These are phyloP conservation scores for Exutisphaerella laricina DNA, from an alignment of 2,329 filamentous ascomycete species.

Conservation along the genomic window DNA sequence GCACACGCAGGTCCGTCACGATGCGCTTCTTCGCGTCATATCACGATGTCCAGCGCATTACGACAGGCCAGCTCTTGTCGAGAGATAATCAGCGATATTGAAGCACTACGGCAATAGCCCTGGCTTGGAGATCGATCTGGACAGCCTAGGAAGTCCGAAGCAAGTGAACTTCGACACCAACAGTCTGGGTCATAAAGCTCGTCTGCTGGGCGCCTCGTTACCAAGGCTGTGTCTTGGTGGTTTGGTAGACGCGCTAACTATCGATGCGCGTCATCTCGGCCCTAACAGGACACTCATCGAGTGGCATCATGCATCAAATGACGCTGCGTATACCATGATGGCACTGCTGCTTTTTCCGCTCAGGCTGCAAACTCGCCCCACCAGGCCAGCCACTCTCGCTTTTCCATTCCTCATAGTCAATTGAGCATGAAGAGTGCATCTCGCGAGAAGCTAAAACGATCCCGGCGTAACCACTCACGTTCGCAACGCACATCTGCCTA, in stretches of 20 bases:
- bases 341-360: conserved; percentile 21
- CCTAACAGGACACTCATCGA: conserved; percentile 42
- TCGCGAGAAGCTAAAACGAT: no score
- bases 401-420: no score
- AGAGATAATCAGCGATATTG: conserved; percentile 59
- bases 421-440: no score
- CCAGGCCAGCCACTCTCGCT: no score
- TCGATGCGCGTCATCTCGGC: conserved; percentile 44
- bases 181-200: conserved; percentile 8
- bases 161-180: conserved; percentile 52
- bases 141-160: conserved; percentile 31
- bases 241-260: conserved; percentile 58
- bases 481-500: no score
- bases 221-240: conserved; percentile 54
- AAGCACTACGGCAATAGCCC: conserved; percentile 50
- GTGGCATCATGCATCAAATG: conserved; percentile 30
- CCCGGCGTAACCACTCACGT: no score
- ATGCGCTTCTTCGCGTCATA: no score
- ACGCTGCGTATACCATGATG: conserved; percentile 31
- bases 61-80: no score
- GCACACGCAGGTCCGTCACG: no score
- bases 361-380: no score
- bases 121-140: conserved; percentile 36
- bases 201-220: conserved; percentile 5
- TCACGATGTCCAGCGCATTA: no score